Base-by-base conservation (phyloP, 805 yeast genomes). In the Diddensiella caesifluorescens region DNA sequence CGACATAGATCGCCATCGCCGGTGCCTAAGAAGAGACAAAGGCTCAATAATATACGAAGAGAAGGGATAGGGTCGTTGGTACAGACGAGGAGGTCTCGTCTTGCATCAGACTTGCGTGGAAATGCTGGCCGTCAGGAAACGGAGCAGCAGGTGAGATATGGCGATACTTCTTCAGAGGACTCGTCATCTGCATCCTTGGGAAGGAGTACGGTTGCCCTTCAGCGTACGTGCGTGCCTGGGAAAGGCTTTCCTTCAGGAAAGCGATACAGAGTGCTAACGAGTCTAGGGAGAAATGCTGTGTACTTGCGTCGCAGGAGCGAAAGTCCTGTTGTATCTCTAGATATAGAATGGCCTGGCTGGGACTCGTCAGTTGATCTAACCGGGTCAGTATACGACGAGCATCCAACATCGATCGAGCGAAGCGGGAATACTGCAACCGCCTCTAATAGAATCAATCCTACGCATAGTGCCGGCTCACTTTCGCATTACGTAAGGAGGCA, bases 1-100 rank as follows among this genome's bases (percentile, higher is more conserved):
- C 27, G 44, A 18, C 44, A 40, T 7, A 39, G 38, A 25, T 27
- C 36, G 6, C 40, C 39, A 23, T 27, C 47, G 16, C 25, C 33
- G 10, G 12, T 15, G 28, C 38, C 35, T 7, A 42, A 35, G 27
- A 42, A 42, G 27, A 34, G 42, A 18, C 42, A 34, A 19, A 23
- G 28, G 18, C 5, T 37, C 10, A n/a, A n/a, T n/a, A n/a, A n/a
- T n/a, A 16, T 13, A 15, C 20, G 10, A 21, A 20, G 40, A 6
- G n/a, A 10, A 7, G 36, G 36, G 6, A 16, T n/a, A 9, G 19
- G 22, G 36, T 13, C 5, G 13, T 7, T 18, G 12, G 25, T 12
- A 33, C 26, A 33, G 13, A 18, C 13, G 25, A 18, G 25, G 19
- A n/a, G n/a, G n/a, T n/a, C n/a, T n/a, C n/a, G n/a, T n/a, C n/a